phyloP scores from a whole-genome alignment of 2,329 filamentous ascomycete species.

The Malbranchea zuffiana region DNA sequence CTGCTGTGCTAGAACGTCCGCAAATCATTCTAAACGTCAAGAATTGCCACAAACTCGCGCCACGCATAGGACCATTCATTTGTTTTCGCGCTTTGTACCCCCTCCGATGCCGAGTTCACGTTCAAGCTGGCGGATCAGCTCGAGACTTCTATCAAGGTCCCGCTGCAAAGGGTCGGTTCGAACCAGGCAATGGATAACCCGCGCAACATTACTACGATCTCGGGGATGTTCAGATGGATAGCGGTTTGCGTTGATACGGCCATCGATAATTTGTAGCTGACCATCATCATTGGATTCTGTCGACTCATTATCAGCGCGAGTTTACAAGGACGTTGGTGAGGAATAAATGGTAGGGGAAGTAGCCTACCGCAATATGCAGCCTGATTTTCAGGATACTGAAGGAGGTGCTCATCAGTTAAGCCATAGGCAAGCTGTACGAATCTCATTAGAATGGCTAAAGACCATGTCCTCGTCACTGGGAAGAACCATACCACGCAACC shows the following conservation, averaged over 20 bases:
- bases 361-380: background rate
- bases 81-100: no score
- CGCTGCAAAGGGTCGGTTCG: background rate
- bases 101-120: background rate
- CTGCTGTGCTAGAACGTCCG: no score
- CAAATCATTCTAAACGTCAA: no score
- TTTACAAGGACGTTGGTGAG: background rate
- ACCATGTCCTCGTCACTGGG: background rate
- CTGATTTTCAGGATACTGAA: background rate
- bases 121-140: background rate
- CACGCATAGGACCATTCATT: no score
- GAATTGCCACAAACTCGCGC: no score
- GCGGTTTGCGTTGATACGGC: background rate
- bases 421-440: constrained; percentile 2
- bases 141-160: background rate
- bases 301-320: background rate
- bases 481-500: constrained; percentile 8
- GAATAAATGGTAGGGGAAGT: background rate
- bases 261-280: background rate
- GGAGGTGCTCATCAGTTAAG: background rate
- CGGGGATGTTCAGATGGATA: background rate
- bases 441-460: background rate
- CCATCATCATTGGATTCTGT: background rate
- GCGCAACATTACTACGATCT: background rate
- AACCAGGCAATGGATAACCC: constrained; percentile 3